Base-by-base conservation (phyloP, 2,329 filamentous ascomycete species). In the Neonectria ditissima region DNA sequence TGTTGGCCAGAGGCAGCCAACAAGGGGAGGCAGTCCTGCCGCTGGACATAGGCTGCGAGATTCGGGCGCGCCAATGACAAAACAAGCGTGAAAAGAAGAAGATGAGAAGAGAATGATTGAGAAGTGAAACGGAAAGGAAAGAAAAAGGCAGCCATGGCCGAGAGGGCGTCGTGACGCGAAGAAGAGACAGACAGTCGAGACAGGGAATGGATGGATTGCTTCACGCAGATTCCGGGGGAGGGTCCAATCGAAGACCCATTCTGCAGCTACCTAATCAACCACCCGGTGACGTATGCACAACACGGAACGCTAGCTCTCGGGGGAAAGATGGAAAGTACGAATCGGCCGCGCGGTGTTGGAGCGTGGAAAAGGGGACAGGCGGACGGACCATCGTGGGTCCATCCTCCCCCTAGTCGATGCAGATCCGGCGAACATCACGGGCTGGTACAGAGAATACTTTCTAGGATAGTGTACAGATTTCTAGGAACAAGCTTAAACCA, bases 41-140 rank as follows among this genome's bases (percentile, higher is more conserved):
- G 44, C 5, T 72, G 65, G 6, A 72, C 44, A 24, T 72, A 43
- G 2, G 69, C 66, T 3, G 69, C 65, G 11, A 58, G 30, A 28
- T 14, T 50, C n/a, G 61, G 20, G 6, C 13, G 39, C 20, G 54
- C 50, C 6, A 53, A 39, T 10, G 51, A 37, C 6, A 66, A 52
- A 16, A 58, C 22, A 22, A 63, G 57, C 30, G 50, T 22, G 41
- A 41, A 37, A n/a, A 62, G 6, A 3, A 41, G 9, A 7, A 50
- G 5, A 4, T 11, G 28, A 24, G 53, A 34, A 24, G 50, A 52
- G 1, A 48, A 6, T 2, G 16, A 18, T 2, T 18, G 11, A 48
- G 45, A 32, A 32, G 5, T 13, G 28, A 22, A 22, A 26, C 18
- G 11, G 34, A 32, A 47, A n/a, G 14, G 53, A 55, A 55, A 22